Evolutionary conservation across 768 basidiomycete genomes (phyloP), one percentile per base, ranked within the genome.

Genomic region (Xerocomus spinulosus): DNA sequence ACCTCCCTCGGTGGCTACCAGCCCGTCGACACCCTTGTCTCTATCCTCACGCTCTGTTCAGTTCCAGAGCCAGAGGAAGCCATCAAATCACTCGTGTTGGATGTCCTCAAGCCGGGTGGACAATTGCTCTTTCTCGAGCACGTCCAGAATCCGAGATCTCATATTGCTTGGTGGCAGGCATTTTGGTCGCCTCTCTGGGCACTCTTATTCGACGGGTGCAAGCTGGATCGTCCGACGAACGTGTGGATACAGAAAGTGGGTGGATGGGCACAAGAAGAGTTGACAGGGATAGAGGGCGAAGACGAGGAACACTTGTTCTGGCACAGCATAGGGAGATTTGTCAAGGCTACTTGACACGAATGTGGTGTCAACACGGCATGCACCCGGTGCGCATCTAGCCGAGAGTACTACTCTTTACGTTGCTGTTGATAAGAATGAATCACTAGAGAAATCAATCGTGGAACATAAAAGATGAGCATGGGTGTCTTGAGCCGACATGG

Each of bases 131-230:
- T 81, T 56, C 82, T 80, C 51, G 87, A 90, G 62, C 64, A 28
- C 10, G 26, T 28, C 26, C 26, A 6, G 5, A 28, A 28, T 28
- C 26, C 26, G 73, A 43, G 83, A 75, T 53, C 75, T 70, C 1
- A 62, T 66, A 76, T 86, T 2, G 76, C 77, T 8, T 78, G 80
- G 78, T 88, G 85, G 85, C 87, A 90, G 63, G 51, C 70, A 0
- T 73, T 86, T 41, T 88, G 85, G 87, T 74, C 82, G 2, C 86
- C 86, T 0, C 5, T 87, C 4, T 90, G 87, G 87, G 58, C 60
- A 5, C 34, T 72, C 1, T 64, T 68, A 1, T 80, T 84, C 46
- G 83, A 80, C 54, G 85, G 86, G 13, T 88, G 87, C 56, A 68
- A 68, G 50, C 55, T 87, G 34, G 82, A 85, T 52, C 70, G 80